Evolutionary conservation across 306 rosid species (phyloP).

Genomic region (Begonia loranthoides): DNA sequence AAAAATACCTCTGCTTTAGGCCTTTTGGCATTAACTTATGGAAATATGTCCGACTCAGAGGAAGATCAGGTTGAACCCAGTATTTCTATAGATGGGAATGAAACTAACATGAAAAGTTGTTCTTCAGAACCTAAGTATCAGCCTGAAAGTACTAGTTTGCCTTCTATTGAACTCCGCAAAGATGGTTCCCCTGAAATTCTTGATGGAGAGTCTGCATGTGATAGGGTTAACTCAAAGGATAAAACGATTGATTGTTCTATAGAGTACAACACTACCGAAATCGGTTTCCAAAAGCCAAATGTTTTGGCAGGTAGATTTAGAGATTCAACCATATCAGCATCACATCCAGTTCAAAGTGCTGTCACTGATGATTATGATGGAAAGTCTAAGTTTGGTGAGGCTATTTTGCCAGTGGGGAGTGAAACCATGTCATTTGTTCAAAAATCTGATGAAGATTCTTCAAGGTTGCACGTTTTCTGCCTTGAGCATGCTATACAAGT

Average conservation of each 20-base stretch:
- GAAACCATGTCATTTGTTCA: conserved; percentile 31
- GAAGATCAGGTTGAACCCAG: conserved; percentile 42
- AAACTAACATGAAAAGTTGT: conserved; percentile 20
- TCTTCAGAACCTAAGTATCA: conserved; percentile 34
- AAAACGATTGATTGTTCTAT: conserved; percentile 21
- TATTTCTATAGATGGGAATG: conserved; percentile 22
- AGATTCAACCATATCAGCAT: conserved; percentile 21
- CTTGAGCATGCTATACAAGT: conserved; percentile 92
- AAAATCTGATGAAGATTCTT: conserved; percentile 59
- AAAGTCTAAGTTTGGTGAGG: conserved; percentile 34
- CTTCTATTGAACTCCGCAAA: conserved; percentile 18
- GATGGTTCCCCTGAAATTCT: conserved; percentile 13
- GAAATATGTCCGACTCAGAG: conserved; percentile 84
- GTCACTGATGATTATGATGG: conserved; percentile 31
- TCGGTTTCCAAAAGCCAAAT: conserved; percentile 23
- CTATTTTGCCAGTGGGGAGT: conserved; percentile 19
- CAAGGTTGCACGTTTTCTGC: conserved; percentile 93
- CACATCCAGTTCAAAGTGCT: conserved; percentile 16
- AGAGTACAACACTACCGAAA: conserved; percentile 26
- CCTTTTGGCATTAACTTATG: conserved; percentile 77
- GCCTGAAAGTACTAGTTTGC: conserved; percentile 20
- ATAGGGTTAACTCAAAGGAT: conserved; percentile 15
- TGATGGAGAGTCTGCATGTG: conserved; percentile 17
- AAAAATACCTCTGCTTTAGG: conserved; percentile 65
- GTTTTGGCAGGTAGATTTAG: conserved; percentile 20